These are phyloP conservation scores for Laguncularia racemosa DNA, from an alignment of 345 rosid genomes.

Conservation along the genomic window DNA sequence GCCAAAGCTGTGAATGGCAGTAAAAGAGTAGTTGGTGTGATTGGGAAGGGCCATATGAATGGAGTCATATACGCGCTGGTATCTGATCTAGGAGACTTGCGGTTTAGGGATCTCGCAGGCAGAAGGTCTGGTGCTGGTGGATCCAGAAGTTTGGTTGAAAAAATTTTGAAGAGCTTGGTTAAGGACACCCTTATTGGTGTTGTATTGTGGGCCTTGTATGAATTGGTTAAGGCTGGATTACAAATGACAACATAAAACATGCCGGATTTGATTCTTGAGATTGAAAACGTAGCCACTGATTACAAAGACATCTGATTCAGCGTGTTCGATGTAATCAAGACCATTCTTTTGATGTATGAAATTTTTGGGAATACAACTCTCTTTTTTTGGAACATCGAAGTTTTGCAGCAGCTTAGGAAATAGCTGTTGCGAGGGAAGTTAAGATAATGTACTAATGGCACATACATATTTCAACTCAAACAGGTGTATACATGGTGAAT, in stretches of 20 bases:
- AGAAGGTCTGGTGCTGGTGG: conserved; percentile 25
- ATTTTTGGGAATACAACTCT: too few relatives aligned
- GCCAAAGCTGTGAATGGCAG: conserved; percentile 82
- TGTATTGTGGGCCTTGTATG: conserved; percentile 14
- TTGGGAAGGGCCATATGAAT: conserved; percentile 84
- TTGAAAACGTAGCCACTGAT: too few relatives aligned
- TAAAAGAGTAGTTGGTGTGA: conserved; percentile 71
- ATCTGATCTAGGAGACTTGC: conserved; percentile 62
- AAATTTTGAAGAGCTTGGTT: conserved; percentile 7
- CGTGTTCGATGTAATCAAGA: too few relatives aligned
- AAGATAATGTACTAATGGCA: too few relatives aligned
- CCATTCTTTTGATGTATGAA: too few relatives aligned
- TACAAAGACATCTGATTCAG: too few relatives aligned
- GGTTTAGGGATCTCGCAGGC: conserved; percentile 70
- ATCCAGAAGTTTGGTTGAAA: conserved; percentile 1
- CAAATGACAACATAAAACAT: background rate
- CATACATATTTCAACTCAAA: too few relatives aligned
- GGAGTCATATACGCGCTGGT: conserved; percentile 72
- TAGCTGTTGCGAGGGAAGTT: too few relatives aligned
- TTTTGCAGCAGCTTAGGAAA: too few relatives aligned
- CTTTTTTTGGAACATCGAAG: too few relatives aligned
- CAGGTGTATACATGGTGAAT: too few relatives aligned
- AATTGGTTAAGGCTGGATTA: conserved; percentile 1
- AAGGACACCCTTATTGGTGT: conserved; percentile 8
- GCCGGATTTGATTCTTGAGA: background rate